These are phyloP conservation scores for Glycine soja DNA, from an alignment of 306 rosid genomes.

Conservation along the genomic window DNA sequence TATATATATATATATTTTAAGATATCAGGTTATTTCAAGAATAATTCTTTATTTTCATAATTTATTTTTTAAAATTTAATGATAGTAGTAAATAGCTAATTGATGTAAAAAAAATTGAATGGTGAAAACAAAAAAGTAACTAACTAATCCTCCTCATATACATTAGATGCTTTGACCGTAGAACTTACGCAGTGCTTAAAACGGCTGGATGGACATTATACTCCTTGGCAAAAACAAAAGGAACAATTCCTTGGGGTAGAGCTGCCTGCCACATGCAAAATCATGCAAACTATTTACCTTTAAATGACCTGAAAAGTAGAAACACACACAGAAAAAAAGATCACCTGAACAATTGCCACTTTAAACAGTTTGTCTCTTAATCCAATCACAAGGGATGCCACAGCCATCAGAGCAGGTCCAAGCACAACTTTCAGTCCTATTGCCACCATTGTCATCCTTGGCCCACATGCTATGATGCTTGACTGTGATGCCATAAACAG, in stretches of 20 bases:
- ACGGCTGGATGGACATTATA: slow-evolving; percentile 79
- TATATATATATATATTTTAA: no score
- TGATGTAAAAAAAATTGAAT: no score
- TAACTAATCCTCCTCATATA: no score
- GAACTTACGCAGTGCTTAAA: slow-evolving; percentile 80
- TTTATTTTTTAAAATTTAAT: no score
- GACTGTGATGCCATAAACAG: slow-evolving; percentile 83
- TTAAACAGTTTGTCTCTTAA: slow-evolving; percentile 61
- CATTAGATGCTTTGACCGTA: slow-evolving; percentile 15
- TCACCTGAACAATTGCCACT: slow-evolving; percentile 86
- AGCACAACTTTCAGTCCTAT: slow-evolving; percentile 57
- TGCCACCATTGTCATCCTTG: slow-evolving; percentile 62
- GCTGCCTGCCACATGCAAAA: slow-evolving; percentile 74
- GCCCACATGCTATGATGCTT: slow-evolving; percentile 81
- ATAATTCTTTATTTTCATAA: no score
- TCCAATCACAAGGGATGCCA: slow-evolving; percentile 69
- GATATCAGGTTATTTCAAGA: no score
- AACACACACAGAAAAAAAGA: not conserved
- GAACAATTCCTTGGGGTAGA: slow-evolving; percentile 96
- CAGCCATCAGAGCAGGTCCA: slow-evolving; percentile 89
- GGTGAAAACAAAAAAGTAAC: no score
- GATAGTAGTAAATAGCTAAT: no score
- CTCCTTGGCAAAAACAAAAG: slow-evolving; percentile 94
- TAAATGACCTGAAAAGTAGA: slow-evolving; percentile 35
- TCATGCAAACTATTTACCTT: slow-evolving; percentile 27